Evolutionary conservation across 1,284 basidiomycete species (phyloP).

Genomic region (Ganoderma multipileum): DNA sequence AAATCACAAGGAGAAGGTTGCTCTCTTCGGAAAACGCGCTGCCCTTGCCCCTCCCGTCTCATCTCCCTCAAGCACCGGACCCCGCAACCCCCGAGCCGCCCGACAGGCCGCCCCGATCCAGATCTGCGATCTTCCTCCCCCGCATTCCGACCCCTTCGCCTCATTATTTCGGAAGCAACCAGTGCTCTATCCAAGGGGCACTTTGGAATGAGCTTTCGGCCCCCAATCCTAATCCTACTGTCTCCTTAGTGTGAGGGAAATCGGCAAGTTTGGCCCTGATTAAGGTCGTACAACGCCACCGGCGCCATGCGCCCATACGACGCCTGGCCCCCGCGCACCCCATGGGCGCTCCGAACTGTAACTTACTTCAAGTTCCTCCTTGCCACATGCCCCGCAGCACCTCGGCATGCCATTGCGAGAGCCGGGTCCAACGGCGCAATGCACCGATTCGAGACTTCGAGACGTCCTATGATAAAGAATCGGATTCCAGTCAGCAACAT

Average conservation of each 20-base stretch:
- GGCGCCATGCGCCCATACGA: background rate
- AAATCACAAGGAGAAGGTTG: background rate
- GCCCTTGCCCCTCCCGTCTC: background rate
- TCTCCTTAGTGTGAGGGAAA: background rate
- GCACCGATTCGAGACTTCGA: background rate
- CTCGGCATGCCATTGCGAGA: background rate
- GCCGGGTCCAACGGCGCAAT: background rate
- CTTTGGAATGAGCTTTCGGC: background rate
- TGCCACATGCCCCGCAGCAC: background rate
- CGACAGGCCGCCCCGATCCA: background rate
- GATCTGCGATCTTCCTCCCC: background rate
- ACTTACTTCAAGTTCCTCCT: background rate
- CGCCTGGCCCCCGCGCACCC: background rate
- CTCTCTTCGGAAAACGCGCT: background rate
- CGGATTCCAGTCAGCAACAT: background rate
- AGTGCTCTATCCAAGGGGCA: background rate
- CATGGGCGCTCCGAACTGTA: background rate
- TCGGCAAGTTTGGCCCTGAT: background rate
- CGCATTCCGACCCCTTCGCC: background rate
- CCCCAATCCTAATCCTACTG: too few species aligned
- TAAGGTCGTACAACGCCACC: background rate
- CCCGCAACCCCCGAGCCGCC: background rate
- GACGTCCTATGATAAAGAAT: background rate
- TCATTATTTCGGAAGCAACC: background rate
- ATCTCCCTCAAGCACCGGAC: background rate